Evolutionary conservation across 495 filamentous ascomycete species (phyloP).

Genomic region (Aspergillus leporis): DNA sequence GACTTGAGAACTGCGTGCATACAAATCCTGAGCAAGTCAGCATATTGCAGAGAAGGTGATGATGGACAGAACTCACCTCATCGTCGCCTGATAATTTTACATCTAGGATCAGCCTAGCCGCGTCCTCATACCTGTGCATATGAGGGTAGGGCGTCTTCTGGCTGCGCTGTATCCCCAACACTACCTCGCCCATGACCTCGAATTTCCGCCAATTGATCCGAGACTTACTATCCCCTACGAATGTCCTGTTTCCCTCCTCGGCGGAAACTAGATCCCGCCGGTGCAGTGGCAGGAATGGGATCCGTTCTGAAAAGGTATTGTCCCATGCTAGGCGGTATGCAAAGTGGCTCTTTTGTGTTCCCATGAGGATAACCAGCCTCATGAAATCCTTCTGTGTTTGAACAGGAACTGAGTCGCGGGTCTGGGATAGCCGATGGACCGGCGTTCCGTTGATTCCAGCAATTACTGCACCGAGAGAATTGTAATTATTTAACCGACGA

Average conservation of each 20-base stretch:
- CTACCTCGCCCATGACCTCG: constrained; percentile 89
- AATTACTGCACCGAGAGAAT: constrained; percentile 86
- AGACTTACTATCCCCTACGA: constrained; percentile 69
- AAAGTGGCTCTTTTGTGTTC: constrained; percentile 84
- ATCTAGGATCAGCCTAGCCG: constrained; percentile 73
- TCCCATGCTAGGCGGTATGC: constrained; percentile 96
- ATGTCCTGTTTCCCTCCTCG: constrained; percentile 88
- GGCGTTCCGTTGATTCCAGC: constrained; percentile 89
- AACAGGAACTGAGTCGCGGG: constrained; percentile 70
- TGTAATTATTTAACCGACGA: constrained; percentile 94
- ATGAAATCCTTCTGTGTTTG: constrained; percentile 78
- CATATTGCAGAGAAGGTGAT: background rate
- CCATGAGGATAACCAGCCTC: constrained; percentile 88
- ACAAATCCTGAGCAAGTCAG: constrained; percentile 40
- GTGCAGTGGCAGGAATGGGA: constrained; percentile 93
- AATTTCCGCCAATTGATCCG: constrained; percentile 98
- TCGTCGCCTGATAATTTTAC: constrained; percentile 53
- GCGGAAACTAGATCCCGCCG: constrained; percentile 86
- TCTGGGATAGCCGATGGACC: constrained; percentile 82
- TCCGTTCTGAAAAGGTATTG: constrained; percentile 84
- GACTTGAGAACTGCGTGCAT: constrained; percentile 46
- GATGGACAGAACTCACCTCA: constrained; percentile 39
- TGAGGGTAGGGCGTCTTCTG: constrained; percentile 81
- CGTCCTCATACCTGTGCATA: constrained; percentile 62
- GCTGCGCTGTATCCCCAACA: constrained; percentile 86